phyloP scores from a whole-genome alignment of 2,329 filamentous ascomycete genomes.

The Venturia oleaginea region DNA sequence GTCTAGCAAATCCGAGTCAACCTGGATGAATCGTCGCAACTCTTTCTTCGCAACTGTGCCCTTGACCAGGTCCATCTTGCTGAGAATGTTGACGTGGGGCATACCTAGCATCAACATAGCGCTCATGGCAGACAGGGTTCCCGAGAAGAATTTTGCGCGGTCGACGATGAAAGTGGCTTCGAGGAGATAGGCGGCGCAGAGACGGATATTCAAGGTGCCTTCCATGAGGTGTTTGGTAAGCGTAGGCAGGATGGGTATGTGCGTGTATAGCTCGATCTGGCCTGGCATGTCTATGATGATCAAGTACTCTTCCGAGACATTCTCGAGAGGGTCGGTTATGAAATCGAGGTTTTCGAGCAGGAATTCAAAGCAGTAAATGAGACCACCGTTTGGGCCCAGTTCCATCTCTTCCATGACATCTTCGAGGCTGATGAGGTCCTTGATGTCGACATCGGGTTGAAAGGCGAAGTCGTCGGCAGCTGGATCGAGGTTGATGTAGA shows the following conservation, averaged over 20 bases:
- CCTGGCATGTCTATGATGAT: slow-evolving; percentile 99
- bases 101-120: slow-evolving; percentile 98
- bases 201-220: slow-evolving; percentile 76
- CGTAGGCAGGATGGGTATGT: slow-evolving; percentile 82
- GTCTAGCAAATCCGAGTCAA: slow-evolving; percentile 72
- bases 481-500: slow-evolving; percentile 97
- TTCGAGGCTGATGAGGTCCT: slow-evolving; percentile 83
- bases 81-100: slow-evolving; percentile 90
- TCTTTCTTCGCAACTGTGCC: slow-evolving; percentile 81
- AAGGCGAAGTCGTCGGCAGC: slow-evolving; percentile 90
- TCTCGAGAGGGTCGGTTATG: slow-evolving; percentile 73
- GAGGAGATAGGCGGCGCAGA: slow-evolving; percentile 89
- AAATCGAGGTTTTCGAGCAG: slow-evolving; percentile 92
- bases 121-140: slow-evolving; percentile 92
- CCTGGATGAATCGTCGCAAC: slow-evolving; percentile 80
- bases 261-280: slow-evolving; percentile 97
- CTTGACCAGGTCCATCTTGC: slow-evolving; percentile 96
- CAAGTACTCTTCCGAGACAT: slow-evolving; percentile 85
- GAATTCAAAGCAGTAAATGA: slow-evolving; percentile 96
- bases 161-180: slow-evolving; percentile 95
- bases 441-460: slow-evolving; percentile 88
- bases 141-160: slow-evolving; percentile 93
- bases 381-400: slow-evolving; percentile 80
- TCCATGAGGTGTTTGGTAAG: slow-evolving; percentile 75
- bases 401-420: slow-evolving; percentile 96